Evolutionary conservation across 495 filamentous ascomycete species (phyloP).

Genomic region (Lindgomyces ingoldianus): DNA sequence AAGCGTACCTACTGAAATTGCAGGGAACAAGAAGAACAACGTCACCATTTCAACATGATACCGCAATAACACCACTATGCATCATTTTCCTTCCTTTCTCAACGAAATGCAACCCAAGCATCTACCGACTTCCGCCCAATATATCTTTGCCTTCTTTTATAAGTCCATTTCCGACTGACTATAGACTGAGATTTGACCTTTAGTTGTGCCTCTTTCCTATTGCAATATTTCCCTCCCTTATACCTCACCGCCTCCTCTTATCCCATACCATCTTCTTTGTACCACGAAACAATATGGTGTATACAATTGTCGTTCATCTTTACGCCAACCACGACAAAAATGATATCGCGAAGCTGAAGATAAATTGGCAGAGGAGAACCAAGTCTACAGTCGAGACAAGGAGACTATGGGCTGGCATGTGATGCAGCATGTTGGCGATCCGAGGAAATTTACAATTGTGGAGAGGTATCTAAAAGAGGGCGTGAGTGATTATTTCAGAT

Average conservation of each 20-base stretch:
- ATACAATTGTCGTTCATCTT: constrained; percentile 62
- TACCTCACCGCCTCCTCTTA: no score
- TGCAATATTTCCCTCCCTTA: no score
- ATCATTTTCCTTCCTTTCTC: no score
- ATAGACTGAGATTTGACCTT: no score
- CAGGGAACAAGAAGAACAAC: not conserved
- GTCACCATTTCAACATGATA: not conserved
- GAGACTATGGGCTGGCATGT: constrained; percentile 69
- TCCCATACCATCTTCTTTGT: no score
- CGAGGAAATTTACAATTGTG: constrained; percentile 67
- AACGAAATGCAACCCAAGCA: no score
- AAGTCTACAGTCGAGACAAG: constrained; percentile 65
- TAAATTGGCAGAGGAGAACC: constrained; percentile 67
- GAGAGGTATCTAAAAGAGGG: constrained; percentile 64
- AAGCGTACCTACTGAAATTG: not conserved
- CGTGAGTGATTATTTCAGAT: constrained; percentile 34
- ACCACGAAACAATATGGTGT: constrained; percentile 59
- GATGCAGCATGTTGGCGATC: constrained; percentile 65
- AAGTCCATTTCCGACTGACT: no score
- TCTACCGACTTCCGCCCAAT: no score
- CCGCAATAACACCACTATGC: not conserved
- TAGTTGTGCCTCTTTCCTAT: no score
- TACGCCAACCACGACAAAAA: constrained; percentile 63
- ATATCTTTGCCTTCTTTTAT: no score
- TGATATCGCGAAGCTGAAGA: constrained; percentile 63